Conservation (phyloP, 192 early-diverging fungal species). For the Haplosporangium gracile region DNA sequence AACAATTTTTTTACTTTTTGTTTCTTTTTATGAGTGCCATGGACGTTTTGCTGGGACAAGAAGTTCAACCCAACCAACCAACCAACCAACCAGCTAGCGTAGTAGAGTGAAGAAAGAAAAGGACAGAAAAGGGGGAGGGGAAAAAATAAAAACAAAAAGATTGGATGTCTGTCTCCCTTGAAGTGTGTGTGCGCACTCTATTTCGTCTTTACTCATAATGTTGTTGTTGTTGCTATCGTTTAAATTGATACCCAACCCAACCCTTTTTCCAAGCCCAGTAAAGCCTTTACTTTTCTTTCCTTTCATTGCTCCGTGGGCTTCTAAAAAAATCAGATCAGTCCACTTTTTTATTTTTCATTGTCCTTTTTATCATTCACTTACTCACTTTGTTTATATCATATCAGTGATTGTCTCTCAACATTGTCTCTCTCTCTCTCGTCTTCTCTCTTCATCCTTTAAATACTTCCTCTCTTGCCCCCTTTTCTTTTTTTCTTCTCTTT, state of each 20-base stretch:
- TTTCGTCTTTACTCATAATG: not conserved
- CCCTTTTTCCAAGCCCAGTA: too few species aligned
- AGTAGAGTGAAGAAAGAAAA: not conserved
- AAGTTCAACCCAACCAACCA: not conserved
- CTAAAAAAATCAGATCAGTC: slow-evolving; percentile 2
- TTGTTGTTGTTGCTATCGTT: not conserved
- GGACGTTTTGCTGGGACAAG: slow-evolving; percentile 2
- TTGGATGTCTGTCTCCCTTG: not conserved
- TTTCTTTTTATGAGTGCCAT: not conserved
- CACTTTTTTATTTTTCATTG: not conserved
- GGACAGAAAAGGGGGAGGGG: not conserved
- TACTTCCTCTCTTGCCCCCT: not conserved
- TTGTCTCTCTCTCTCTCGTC: not conserved
- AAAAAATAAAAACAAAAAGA: slow-evolving; percentile 23
- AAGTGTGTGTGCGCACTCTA: not conserved
- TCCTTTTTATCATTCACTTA: not conserved
- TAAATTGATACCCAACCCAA: not conserved
- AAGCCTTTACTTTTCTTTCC: not conserved
- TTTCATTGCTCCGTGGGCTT: slow-evolving; percentile 9
- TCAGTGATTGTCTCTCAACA: not conserved
- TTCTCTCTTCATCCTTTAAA: slow-evolving; percentile 10
- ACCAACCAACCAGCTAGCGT: not conserved
- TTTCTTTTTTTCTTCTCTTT: not conserved
- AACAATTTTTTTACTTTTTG: not conserved
- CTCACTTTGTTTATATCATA: too few species aligned